Evolutionary conservation across 805 yeast genomes (phyloP), one percentile per base, ranked within the genome.

Genomic region (Lipomyces orientalis): DNA sequence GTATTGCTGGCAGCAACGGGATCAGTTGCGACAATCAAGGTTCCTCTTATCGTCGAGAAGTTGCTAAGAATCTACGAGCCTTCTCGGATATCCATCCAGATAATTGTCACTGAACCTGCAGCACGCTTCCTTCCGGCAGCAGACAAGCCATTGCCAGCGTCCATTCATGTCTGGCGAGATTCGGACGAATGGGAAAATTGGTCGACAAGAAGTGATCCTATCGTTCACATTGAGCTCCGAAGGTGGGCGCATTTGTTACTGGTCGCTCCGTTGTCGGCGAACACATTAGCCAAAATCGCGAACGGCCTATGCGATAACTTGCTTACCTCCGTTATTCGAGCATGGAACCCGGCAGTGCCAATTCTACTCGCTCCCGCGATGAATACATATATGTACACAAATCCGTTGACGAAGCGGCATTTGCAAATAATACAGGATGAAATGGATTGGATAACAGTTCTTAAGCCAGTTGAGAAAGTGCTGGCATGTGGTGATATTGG

Each of bases 401-500:
- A 96, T 61, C 89, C 94, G 2, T 86, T 93, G 57, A 94, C 98
- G 0, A 91, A 89, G 76, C 86, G 90, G 71, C 98, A 94, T 71
- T 81, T 94, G 69, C 83, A 86, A 67, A 81, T 89, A 46, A 86
- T 94, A 64, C 85, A 86, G 58, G 97, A 92, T 71, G 97, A 93
- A 71, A 93, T 95, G 95, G 91, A 94, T 46, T 94, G 96, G 94
- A 89, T 94, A 70, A 97, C 92, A 72, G 87, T 94, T n/a, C 83
- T 95, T 76, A 90, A 89, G 77, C 99, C 99, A 0, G 92, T 93
- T 31, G 99, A 94, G 78, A 94, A 94, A 78, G 97, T 94, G 5
- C 87, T 90, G 75, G 92, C 91, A 54, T 92, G 93, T 80, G 98
- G 99, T 69, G 98, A 94, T 74, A 93, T 95, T 65, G 98, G 98